Base-by-base conservation (phyloP, 179 eudicot species). In the Silene coronaria region DNA sequence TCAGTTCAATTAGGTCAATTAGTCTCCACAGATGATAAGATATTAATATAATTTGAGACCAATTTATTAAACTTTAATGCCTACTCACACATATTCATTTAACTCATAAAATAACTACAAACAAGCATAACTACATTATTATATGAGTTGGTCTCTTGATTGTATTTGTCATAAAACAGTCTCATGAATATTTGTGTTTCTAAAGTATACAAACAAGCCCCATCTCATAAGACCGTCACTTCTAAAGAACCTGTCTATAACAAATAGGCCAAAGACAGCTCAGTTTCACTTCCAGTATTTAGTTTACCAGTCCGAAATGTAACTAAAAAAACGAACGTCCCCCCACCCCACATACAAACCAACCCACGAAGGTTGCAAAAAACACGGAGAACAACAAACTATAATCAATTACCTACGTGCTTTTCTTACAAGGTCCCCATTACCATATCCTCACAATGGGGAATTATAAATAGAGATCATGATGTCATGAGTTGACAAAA, bases 361-460 rank as follows among this genome's bases (percentile, higher is more conserved):
- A 51, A 51, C 57, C 57, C 19, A 17, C 1, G 53, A 51, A 13
- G 57, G n/a, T 51, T 14, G 19, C 0, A 51, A 51, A 13, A 19
- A 51, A 51, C 3, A 13, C 57, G 16, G 57, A 51, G 57, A 51
- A 51, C 19, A 51, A 51, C 16, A 51, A 51, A 51, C 19, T 51
- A 51, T 12, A 51, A 14, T 3, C 57, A 14, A 51, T 51, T 51
- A 51, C 71, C 30, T 75, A 51, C 28, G 30, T 45, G 22, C 62
- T 12, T 65, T 28, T 30, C 13, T 14, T n/a, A 73, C 5, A n/a
- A 21, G 55, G 16, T 59, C 64, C 11, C 21, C n/a, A 32, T 14
- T 36, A 53, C 30, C 76, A 72, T 42, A 72, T 42, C 46, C 60
- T 65, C n/a, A 10, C 42, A 34, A 30, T 61, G 58, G 21, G 4